Conservation (phyloP, 306 rosid species). For the Pueraria montana region DNA sequence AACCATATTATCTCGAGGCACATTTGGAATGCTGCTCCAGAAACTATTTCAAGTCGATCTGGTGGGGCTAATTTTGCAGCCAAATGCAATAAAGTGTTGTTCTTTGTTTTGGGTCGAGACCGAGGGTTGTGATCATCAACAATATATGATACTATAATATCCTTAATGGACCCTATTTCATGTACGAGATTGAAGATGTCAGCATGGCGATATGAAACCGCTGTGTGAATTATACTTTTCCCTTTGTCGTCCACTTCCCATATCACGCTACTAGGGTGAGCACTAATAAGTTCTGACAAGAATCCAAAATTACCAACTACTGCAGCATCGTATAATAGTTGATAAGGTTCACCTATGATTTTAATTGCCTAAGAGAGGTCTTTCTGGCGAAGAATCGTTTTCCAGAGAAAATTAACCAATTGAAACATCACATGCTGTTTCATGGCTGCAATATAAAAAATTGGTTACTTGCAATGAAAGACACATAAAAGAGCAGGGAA, state of each 20-base stretch:
- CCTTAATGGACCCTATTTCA: constrained; percentile 37
- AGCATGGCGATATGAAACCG: constrained; percentile 53
- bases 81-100: constrained; percentile 47
- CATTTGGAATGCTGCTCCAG: constrained; percentile 61
- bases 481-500: not conserved
- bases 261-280: constrained; percentile 49
- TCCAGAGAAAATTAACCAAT: constrained; percentile 44
- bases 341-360: constrained; percentile 21
- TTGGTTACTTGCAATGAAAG: constrained; percentile 17
- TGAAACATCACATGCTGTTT: constrained; percentile 35
- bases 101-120: not conserved
- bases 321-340: constrained; percentile 44
- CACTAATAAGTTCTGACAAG: constrained; percentile 44
- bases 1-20: constrained; percentile 52
- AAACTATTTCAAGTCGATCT: constrained; percentile 44
- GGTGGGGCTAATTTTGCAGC: constrained; percentile 55
- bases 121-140: not conserved
- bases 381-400: not conserved
- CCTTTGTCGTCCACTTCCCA: constrained; percentile 39
- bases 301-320: constrained; percentile 56
- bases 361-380: not conserved
- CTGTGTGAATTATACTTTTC: constrained; percentile 45
- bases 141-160: constrained; percentile 15
- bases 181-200: constrained; percentile 51
- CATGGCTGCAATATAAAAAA: constrained; percentile 24